phyloP scores from a whole-genome alignment of 371 early-diverging fungal species.

The Saksenaea oblongispora region DNA sequence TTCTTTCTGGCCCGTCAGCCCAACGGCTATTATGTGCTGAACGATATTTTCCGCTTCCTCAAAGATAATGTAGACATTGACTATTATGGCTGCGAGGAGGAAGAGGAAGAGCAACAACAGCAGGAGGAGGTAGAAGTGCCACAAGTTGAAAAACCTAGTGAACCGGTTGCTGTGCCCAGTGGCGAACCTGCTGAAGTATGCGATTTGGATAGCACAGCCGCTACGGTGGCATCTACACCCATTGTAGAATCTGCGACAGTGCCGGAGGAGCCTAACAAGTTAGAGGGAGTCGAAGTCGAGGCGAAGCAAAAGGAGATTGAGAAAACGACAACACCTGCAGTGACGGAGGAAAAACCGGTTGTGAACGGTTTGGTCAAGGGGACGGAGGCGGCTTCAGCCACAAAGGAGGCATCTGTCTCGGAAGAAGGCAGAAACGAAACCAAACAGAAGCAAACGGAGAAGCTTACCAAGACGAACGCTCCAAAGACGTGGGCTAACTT shows the following conservation, averaged over 20 bases:
- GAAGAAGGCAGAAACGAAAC: constrained; percentile 24
- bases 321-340: constrained; percentile 4
- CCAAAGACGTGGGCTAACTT: constrained; percentile 54
- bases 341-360: constrained; percentile 23
- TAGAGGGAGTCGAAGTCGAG: background rate
- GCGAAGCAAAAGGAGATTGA: background rate
- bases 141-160: constrained; percentile 2
- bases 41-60: constrained; percentile 92
- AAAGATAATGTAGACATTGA: constrained; percentile 64
- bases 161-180: background rate
- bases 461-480: constrained; percentile 7
- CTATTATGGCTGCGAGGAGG: constrained; percentile 29
- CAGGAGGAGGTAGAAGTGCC: constrained; percentile 5
- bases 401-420: constrained; percentile 38
- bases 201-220: constrained; percentile 19
- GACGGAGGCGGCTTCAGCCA: constrained; percentile 38
- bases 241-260: constrained; percentile 2
- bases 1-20: constrained; percentile 88
- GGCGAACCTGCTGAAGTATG: constrained; percentile 1
- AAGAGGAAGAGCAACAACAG: constrained; percentile 31
- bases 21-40: constrained; percentile 86
- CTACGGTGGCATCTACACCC: constrained; percentile 19
- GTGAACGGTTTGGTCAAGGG: constrained; percentile 52
- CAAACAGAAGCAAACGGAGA: constrained; percentile 38
- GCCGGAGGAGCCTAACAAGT: constrained; percentile 6